Evolutionary conservation across 2,329 filamentous ascomycete genomes (phyloP), one percentile per base, ranked within the genome.

Genomic region (Thelonectria olida): DNA sequence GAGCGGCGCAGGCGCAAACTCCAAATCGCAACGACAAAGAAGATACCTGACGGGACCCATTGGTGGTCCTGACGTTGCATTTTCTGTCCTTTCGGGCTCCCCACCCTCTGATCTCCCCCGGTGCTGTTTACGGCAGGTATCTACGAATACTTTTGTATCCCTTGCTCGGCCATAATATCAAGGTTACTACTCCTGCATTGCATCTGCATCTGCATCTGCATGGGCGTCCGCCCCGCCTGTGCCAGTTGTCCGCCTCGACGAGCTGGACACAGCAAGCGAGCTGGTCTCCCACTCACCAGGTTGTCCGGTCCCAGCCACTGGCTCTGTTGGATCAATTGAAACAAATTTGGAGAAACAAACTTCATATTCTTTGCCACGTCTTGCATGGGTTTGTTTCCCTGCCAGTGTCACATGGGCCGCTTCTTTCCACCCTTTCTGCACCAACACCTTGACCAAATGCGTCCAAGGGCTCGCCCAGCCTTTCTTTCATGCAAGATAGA

Each of bases 11-110:
- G 36, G 45, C 15, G 23, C 39, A 23, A 19, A 20, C 54, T 50
- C 57, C 28, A 54, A 59, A n/a, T n/a, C 36, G 42, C 56, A 34
- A 47, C 52, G 42, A 48, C 39, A 55, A 61, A 55, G 52, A 42
- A 25, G 7, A 15, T 3, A 12, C 22, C 23, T 34, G 12, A 27
- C 20, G 23, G 47, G 58, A n/a, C 31, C 52, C 17, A 39, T 54
- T 51, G 45, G 48, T 36, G 45, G 31, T 8, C 41, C 34, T 31
- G 52, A 45, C 52, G 38, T 54, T 49, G 41, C 45, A 39, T 47
- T 31, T 6, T 52, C 10, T 25, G 28, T 31, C 17, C 19, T 45
- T 25, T 45, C 42, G 20, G 42, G 42, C 42, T 45, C 44, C 41
- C 42, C 27, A 49, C 56, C 31, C 56, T 38, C n/a, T 17, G 39